A percentile compares a stretch with the other conserved stretches of the same genome.
Conservation (phyloP, 768 basidiomycete species). For the Auricularia heimuer region DNA sequence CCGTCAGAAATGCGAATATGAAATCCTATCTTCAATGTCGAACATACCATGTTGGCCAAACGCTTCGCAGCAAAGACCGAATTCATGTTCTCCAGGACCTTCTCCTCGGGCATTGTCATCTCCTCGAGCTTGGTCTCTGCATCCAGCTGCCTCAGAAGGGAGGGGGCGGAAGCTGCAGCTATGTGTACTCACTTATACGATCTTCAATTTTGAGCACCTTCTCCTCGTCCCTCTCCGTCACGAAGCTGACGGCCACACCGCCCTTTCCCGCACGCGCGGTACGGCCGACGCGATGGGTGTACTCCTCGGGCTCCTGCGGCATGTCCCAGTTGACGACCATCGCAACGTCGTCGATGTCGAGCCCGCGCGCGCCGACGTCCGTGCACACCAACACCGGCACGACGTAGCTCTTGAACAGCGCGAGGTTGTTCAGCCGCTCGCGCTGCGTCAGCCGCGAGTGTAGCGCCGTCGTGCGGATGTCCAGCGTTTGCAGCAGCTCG, state of each 20-base stretch:
- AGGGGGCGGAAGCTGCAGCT: neutral
- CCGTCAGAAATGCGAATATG: neutral
- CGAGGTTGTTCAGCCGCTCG: slow-evolving; percentile 75
- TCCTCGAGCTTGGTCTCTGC: slow-evolving; percentile 68
- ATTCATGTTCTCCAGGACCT: slow-evolving; percentile 79
- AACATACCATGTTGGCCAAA: slow-evolving; percentile 83
- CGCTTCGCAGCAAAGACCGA: slow-evolving; percentile 87
- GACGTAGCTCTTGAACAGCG: slow-evolving; percentile 73
- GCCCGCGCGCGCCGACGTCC: slow-evolving; percentile 88
- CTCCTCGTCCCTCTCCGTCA: slow-evolving; percentile 89
- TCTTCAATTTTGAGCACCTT: slow-evolving; percentile 73
- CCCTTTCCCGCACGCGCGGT: slow-evolving; percentile 86
- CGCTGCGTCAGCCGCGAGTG: slow-evolving; percentile 92
- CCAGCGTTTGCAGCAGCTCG: slow-evolving; percentile 60
- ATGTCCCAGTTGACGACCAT: slow-evolving; percentile 98
- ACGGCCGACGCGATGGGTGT: slow-evolving; percentile 90
- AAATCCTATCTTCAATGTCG: neutral
- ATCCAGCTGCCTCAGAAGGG: neutral
- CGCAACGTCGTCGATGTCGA: slow-evolving; percentile 94
- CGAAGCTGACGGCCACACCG: slow-evolving; percentile 87
- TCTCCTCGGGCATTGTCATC: slow-evolving; percentile 65
- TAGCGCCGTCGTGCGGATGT: slow-evolving; percentile 77
- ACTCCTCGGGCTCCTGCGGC: slow-evolving; percentile 83
- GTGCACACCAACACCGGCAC: slow-evolving; percentile 90
- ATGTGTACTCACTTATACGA: slow-evolving; percentile 59